Conservation (phyloP, 176 grass and related monocot species). For the Echinochloa phyllopogon region DNA sequence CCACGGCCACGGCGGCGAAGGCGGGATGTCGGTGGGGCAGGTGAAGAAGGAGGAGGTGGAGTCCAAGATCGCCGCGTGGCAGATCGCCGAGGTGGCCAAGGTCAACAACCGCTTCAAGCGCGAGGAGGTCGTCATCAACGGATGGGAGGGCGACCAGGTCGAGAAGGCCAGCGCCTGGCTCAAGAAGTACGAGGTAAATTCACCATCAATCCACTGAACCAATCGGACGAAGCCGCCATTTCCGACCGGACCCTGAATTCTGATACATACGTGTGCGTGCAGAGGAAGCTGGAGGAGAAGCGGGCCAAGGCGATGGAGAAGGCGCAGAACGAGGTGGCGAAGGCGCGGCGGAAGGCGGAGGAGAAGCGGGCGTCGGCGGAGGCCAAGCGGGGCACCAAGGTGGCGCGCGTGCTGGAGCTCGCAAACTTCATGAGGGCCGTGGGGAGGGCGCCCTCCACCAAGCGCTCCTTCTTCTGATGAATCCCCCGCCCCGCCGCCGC, state of each 20-base stretch:
- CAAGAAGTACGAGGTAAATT: constrained; percentile 89
- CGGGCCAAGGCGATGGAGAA: constrained; percentile 88
- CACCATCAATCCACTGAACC: background rate
- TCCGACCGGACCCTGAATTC: background rate
- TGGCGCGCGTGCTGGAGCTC: constrained; percentile 84
- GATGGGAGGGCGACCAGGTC: constrained; percentile 83
- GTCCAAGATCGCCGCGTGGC: constrained; percentile 95
- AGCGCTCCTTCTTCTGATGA: constrained; percentile 93
- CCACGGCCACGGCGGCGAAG: background rate
- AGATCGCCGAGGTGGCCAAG: constrained; percentile 92
- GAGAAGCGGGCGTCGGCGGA: constrained; percentile 96
- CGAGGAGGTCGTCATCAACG: constrained; percentile 91
- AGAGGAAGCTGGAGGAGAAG: constrained; percentile 98
- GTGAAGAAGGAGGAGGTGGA: constrained; percentile 97
- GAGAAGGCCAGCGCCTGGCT: constrained; percentile 81
- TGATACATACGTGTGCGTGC: background rate
- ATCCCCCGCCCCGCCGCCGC: background rate
- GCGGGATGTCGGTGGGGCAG: constrained; percentile 60
- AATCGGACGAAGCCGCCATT: constrained; percentile 2
- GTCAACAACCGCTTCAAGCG: constrained; percentile 95
- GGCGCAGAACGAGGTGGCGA: constrained; percentile 97
- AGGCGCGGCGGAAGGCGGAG: constrained; percentile 75
- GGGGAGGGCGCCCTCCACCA: constrained; percentile 83
- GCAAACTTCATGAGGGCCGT: constrained; percentile 91
- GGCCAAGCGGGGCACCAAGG: constrained; percentile 91